Evolutionary conservation across 2,329 filamentous ascomycete species (phyloP).

Genomic region (Aureobasidium sp.): DNA sequence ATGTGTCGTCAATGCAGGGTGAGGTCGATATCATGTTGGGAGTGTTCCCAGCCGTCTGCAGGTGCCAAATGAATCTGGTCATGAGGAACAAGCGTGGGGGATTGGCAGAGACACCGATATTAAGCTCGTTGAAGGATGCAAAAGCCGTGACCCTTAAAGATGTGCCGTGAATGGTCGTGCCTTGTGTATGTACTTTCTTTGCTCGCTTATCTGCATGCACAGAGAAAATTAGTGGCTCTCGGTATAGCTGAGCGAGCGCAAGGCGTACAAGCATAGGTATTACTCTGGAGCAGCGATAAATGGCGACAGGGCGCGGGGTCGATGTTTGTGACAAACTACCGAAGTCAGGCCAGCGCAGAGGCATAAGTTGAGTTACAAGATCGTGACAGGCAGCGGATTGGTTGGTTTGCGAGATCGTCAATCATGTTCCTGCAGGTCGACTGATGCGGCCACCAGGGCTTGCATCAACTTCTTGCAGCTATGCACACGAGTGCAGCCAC

Average conservation of each 20-base stretch:
- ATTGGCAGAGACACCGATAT: not conserved
- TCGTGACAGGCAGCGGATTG: not conserved
- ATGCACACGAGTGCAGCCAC: conserved; percentile 5
- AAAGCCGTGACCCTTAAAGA: not conserved
- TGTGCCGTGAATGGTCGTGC: not conserved
- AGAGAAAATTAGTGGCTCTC: not conserved
- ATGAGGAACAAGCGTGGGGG: conserved; percentile 3
- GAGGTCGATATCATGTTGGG: not conserved
- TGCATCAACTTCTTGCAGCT: conserved; percentile 9
- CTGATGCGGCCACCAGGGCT: conserved; percentile 7
- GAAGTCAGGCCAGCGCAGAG: conserved; percentile 7
- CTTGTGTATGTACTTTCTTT: not conserved
- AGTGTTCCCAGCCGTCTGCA: not conserved
- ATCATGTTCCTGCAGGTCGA: conserved; percentile 13
- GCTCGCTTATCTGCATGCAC: not conserved
- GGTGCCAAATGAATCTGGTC: not conserved
- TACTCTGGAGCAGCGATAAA: not conserved
- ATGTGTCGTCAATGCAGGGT: conserved; percentile 3
- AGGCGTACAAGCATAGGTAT: not conserved
- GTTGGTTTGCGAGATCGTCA: not conserved
- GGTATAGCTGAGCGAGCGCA: not conserved
- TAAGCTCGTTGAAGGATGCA: conserved; percentile 4
- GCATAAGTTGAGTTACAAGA: not conserved
- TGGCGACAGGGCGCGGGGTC: not conserved
- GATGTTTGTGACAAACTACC: conserved; percentile 1